Evolutionary conservation across 2,329 filamentous ascomycete species (phyloP).

Genomic region (Huntiella savannae): DNA sequence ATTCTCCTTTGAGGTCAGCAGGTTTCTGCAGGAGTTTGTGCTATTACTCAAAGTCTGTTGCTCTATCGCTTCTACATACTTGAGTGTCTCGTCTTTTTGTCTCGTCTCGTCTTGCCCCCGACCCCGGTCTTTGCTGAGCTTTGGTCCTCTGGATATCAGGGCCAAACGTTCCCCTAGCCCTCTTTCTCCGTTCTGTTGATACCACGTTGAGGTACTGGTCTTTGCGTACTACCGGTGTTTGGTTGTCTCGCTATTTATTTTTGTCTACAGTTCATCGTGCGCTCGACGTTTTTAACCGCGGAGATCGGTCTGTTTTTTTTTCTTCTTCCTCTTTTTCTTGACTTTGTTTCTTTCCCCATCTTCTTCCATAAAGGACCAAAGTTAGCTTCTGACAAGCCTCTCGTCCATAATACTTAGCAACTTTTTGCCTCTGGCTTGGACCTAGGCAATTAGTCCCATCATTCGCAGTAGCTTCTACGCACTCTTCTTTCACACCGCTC

Average conservation of each 20-base stretch:
- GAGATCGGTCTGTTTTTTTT: constrained; percentile 1
- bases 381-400: too few species aligned
- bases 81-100: constrained; percentile 10
- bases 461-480: not conserved
- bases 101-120: constrained; percentile 11
- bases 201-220: constrained; percentile 8
- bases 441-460: not conserved
- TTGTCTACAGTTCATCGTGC: not conserved
- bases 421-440: too few species aligned
- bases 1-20: constrained; percentile 63
- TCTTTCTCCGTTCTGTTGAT: constrained; percentile 4
- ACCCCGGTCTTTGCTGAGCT: constrained; percentile 10
- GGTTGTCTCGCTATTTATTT: not conserved
- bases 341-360: constrained; percentile 3
- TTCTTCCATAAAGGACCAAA: not conserved
- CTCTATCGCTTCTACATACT: not conserved
- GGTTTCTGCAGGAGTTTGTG: constrained; percentile 54
- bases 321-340: constrained; percentile 15
- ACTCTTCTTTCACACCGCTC: constrained; percentile 1
- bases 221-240: not conserved
- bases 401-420: too few species aligned
- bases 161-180: constrained; percentile 8
- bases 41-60: not conserved
- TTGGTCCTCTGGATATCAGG: constrained; percentile 10
- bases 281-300: not conserved